Evolutionary conservation across 1,139 yeast genomes (phyloP).

Genomic region (Pichia sp.): DNA sequence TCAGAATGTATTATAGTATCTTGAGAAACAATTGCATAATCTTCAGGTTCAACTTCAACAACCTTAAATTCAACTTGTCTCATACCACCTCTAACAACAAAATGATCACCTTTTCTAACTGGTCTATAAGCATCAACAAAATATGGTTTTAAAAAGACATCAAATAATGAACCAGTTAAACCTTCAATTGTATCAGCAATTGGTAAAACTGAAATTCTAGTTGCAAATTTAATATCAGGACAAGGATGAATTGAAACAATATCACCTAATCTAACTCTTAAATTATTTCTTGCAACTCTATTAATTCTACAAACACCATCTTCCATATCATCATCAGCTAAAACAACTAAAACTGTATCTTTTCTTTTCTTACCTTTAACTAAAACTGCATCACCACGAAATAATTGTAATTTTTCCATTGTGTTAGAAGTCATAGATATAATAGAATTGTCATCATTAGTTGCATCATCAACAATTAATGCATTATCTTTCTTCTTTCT

Average conservation of each 20-base stretch:
- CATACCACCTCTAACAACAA: constrained; percentile 97
- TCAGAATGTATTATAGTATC: constrained; percentile 98
- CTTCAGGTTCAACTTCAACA: constrained; percentile 96
- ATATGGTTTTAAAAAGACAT: constrained; percentile 93
- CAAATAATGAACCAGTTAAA: constrained; percentile 93
- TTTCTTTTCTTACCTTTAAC: constrained; percentile 98
- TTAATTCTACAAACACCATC: constrained; percentile 93
- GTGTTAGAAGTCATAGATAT: constrained; percentile 92
- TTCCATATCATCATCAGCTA: constrained; percentile 94
- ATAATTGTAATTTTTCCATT: constrained; percentile 89
- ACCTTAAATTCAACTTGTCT: constrained; percentile 98
- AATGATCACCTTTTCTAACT: constrained; percentile 94
- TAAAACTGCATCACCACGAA: constrained; percentile 95
- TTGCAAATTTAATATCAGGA: constrained; percentile 94
- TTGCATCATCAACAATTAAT: constrained; percentile 92
- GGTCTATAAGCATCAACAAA: constrained; percentile 99
- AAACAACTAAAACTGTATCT: constrained; percentile 94
- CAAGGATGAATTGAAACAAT: constrained; percentile 88
- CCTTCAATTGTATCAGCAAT: constrained; percentile 98
- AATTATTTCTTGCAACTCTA: constrained; percentile 92
- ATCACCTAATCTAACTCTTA: constrained; percentile 92
- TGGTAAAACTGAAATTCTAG: constrained; percentile 91
- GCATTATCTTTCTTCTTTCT: constrained; percentile 97
- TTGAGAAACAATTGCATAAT: constrained; percentile 95
- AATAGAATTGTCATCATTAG: constrained; percentile 94